Evolutionary conservation across 2,329 filamentous ascomycete genomes (phyloP), one percentile per base, ranked within the genome.

Genomic region (Coleophoma eucalyptorum): DNA sequence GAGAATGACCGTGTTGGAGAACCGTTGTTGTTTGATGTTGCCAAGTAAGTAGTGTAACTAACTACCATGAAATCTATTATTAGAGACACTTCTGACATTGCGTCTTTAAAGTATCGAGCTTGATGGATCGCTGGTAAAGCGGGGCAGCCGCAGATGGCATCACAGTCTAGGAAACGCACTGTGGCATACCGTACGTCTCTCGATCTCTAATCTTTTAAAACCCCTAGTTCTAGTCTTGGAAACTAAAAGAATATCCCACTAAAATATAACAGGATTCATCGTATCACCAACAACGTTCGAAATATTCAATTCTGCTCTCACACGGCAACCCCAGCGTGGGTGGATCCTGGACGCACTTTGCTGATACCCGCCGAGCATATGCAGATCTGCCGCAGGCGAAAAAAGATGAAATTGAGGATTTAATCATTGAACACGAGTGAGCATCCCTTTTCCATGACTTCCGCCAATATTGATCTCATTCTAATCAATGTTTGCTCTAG

Each of bases 331-430:
- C 77, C 0, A 42, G 60, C 0, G 69, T 67, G 2, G 67, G 65
- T 3, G 76, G 76, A 18, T 77, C 76, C 16, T 69, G 73, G 46
- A 80, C 77, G 3, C 72, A 75, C 26, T 80, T 77, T 55, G 74
- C 74, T 2, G 78, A 82, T 59, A 72, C 73, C 6, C 66, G 78
- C 4, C 69, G 73, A 0, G 77, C 78, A 3, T 79, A 68, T 49
- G 70, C 72, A 15, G 71, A 74, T 15, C 65, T 80, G 1, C 67
- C 69, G 0, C 52, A 60, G 0, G 63, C 64, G 7, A 40, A 52
- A n/a, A 54, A 47, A 13, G 43, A 47, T n/a, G 67, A 68, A 10
- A 61, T 62, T 38, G 63, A 67, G 4, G 66, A 74, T 47, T 73
- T 72, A 46, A 65, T 79, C 4, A 74, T 71, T n/a, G 67, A 64